Evolutionary conservation across 2,329 filamentous ascomycete species (phyloP).

Genomic region (Tolypocladium inflatum): DNA sequence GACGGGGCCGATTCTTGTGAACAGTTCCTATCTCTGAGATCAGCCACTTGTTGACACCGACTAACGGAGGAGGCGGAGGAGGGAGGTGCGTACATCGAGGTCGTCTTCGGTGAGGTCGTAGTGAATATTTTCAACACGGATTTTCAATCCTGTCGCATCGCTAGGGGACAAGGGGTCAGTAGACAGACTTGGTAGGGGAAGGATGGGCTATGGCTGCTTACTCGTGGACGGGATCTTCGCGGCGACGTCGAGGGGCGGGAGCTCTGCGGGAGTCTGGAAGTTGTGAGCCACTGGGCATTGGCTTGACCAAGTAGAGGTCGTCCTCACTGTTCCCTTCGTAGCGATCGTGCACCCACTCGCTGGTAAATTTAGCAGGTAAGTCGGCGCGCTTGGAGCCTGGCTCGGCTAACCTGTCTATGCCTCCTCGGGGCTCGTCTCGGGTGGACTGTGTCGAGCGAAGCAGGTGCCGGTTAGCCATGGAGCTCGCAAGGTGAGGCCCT

Average conservation of each 20-base stretch:
- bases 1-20: conserved; percentile 67
- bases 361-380: conserved; percentile 23
- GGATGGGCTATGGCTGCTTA: conserved; percentile 9
- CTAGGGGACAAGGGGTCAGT: conserved; percentile 21
- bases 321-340: conserved; percentile 65
- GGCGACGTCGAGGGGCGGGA: conserved; percentile 31
- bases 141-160: conserved; percentile 51
- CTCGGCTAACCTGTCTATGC: conserved; percentile 56
- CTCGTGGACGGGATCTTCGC: conserved; percentile 31
- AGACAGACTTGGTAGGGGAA: not conserved
- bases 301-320: not conserved
- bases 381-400: not conserved
- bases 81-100: conserved; percentile 49
- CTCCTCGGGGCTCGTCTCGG: conserved; percentile 49
- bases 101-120: conserved; percentile 85
- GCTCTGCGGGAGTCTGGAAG: conserved; percentile 27
- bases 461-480: conserved; percentile 15
- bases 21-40: conserved; percentile 55
- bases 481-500: conserved; percentile 23
- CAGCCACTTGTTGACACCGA: conserved; percentile 9
- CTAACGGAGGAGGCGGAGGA: not conserved
- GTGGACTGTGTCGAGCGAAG: conserved; percentile 43
- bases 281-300: conserved; percentile 10
- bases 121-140: conserved; percentile 83
- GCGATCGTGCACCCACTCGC: conserved; percentile 92